Evolutionary conservation across 2,329 filamentous ascomycete species (phyloP), one percentile per base, ranked within the genome.

Genomic region (Claviceps paspali): DNA sequence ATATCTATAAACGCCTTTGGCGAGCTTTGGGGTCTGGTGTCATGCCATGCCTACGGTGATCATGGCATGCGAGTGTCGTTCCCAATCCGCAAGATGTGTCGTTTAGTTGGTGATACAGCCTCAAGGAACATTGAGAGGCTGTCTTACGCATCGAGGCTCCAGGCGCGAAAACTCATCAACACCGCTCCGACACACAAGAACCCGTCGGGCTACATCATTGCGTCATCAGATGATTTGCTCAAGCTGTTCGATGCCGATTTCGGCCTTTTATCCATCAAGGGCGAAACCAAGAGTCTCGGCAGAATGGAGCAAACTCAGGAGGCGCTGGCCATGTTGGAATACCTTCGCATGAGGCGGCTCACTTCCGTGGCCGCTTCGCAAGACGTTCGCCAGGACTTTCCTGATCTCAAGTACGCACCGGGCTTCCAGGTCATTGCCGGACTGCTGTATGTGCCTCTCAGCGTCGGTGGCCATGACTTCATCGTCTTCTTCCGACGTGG

Each of bases 11-110:
- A 85, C 45, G 82, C 82, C 0, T 91, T 92, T 48, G 68, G 73
- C 46, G 81, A 92, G 47, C 61, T 94, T 0, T 94, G 86, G 87
- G 87, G 86, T 0, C 61, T 94, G 21, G 85, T 94, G 29, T 77
- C 84, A 2, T 93, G 85, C 42, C 86, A 94, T 52, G 74, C 79
- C 0, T 93, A 93, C 48, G 85, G 82, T 0, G 41, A 56, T 2
- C 70, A 69, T 31, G 85, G 85, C 4, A 92, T 91, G 83, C 71
- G 86, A n/a, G 84, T 94, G 0, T 83, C 83, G 0, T 94, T 94
- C 49, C 85, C 86, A 0, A 86, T 93, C 34, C 72, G 86, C 10
- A 93, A 93, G 55, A 88, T 94, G 79, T 94, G 86, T 54, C 77
- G 85, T 5, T 62, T 94, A 4, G 74, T 94, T 2, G 85, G 86